Evolutionary conservation across 2,329 filamentous ascomycete genomes (phyloP).

Genomic region (Elsinoe arachidis): DNA sequence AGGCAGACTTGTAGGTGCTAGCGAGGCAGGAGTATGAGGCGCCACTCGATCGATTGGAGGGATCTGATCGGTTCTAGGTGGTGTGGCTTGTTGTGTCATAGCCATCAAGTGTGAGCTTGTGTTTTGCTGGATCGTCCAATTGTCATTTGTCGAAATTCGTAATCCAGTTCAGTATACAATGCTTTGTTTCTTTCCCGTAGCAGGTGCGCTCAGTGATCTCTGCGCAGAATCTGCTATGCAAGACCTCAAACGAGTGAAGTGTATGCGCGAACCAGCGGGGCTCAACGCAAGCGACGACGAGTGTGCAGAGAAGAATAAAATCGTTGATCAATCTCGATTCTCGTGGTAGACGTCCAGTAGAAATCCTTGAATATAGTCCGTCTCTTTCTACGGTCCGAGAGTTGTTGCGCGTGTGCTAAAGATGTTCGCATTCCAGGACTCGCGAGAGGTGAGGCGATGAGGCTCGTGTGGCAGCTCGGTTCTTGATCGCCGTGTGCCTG

Average conservation of each 20-base stretch:
- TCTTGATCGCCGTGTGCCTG: constrained; percentile 9
- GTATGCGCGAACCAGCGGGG: constrained; percentile 6
- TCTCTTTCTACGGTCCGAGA: neutral
- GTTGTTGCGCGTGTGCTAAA: neutral
- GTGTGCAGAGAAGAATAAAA: neutral
- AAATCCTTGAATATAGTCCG: neutral
- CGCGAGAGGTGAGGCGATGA: neutral
- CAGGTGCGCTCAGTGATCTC: neutral
- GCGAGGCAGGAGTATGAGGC: neutral
- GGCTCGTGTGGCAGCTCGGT: constrained; percentile 10
- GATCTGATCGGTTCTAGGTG: constrained; percentile 2
- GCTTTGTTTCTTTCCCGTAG: neutral
- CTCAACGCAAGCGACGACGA: neutral
- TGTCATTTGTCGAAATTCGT: neutral
- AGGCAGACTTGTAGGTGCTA: neutral
- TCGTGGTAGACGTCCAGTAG: neutral
- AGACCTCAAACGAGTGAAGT: neutral
- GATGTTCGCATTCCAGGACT: neutral
- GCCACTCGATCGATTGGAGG: neutral
- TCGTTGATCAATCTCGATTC: neutral
- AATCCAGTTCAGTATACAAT: neutral
- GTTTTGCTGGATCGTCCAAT: neutral
- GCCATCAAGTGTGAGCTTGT: constrained; percentile 1
- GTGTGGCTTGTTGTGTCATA: constrained; percentile 8
- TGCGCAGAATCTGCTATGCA: neutral